Percentiles rank a stretch among this genome's conserved stretches.
These are phyloP conservation scores for Colletotrichum musicola DNA, from an alignment of 2,329 filamentous ascomycete genomes.

Conservation along the genomic window DNA sequence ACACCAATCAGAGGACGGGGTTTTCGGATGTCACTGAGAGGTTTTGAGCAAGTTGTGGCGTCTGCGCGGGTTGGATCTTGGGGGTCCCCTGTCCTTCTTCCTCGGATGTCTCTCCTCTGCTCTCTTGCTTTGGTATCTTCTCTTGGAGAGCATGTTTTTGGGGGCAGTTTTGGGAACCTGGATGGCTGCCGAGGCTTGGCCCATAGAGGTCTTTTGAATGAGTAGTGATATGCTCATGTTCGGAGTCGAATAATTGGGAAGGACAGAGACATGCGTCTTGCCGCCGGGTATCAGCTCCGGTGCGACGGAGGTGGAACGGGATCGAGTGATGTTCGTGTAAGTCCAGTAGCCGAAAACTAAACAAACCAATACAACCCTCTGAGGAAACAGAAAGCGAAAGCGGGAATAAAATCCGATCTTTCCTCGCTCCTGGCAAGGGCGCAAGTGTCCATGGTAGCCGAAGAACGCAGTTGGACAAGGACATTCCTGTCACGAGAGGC, in stretches of 20 bases:
- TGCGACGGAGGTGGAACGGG: no score
- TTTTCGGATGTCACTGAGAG: slow-evolving; percentile 49
- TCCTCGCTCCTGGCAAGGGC: neutral
- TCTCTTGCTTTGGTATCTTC: neutral
- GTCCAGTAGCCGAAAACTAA: no score
- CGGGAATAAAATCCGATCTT: neutral
- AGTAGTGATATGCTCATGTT: no score
- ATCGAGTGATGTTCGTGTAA: no score
- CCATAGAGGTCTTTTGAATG: neutral
- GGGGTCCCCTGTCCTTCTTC: slow-evolving; percentile 11
- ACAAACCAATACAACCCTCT: neutral
- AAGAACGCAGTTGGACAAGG: neutral
- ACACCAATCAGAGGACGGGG: slow-evolving; percentile 10
- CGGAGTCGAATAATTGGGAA: no score
- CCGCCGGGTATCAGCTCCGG: no score
- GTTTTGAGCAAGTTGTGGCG: slow-evolving; percentile 64
- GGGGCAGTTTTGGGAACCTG: neutral
- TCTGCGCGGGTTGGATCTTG: slow-evolving; percentile 27
- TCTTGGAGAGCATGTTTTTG: neutral
- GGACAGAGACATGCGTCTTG: no score
- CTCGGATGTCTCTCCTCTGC: no score
- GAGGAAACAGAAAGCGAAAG: neutral
- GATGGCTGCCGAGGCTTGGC: neutral
- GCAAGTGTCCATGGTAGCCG: neutral
- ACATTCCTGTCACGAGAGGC: neutral